phyloP scores from a whole-genome alignment of 139 green algal species.

The Coelastrella sp. region DNA sequence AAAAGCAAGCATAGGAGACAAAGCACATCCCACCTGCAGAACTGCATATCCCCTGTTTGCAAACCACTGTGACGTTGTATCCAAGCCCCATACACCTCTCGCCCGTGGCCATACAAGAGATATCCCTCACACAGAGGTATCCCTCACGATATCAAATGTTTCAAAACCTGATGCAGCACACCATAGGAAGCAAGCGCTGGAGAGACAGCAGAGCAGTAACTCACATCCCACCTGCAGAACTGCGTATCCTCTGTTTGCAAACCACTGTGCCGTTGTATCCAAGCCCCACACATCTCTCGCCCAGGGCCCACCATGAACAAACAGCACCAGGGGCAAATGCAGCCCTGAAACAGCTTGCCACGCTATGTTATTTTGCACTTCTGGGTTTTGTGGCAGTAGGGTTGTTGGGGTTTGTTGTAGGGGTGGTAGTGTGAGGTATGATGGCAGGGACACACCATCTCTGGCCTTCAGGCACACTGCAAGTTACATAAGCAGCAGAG shows the following conservation, averaged over 20 bases:
- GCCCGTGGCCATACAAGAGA: too few species aligned
- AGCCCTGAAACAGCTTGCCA: not conserved
- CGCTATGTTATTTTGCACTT: not conserved
- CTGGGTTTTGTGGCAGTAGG: slow-evolving; percentile 11
- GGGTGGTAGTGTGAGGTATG: slow-evolving; percentile 39
- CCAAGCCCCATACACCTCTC: too few species aligned
- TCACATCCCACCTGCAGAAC: not conserved
- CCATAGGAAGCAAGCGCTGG: not conserved
- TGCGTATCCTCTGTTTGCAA: slow-evolving; percentile 1
- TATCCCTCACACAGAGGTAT: too few species aligned
- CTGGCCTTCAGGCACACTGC: slow-evolving; percentile 8
- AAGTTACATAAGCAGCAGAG: not conserved
- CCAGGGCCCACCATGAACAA: slow-evolving; percentile 44
- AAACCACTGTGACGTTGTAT: not conserved
- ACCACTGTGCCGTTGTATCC: slow-evolving; percentile 17
- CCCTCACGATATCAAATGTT: too few species aligned
- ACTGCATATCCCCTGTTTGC: not conserved
- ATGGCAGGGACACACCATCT: not conserved
- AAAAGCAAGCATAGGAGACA: too few species aligned
- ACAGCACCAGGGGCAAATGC: slow-evolving; percentile 40
- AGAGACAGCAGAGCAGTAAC: too few species aligned
- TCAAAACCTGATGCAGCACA: too few species aligned
- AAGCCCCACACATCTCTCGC: slow-evolving; percentile 25
- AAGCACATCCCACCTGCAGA: not conserved
- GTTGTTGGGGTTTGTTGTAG: not conserved